A percentile compares a stretch with the other conserved stretches of the same genome.
These are phyloP conservation scores for Penicillium rolfsii DNA, from an alignment of 2,329 filamentous ascomycete genomes.

Conservation along the genomic window DNA sequence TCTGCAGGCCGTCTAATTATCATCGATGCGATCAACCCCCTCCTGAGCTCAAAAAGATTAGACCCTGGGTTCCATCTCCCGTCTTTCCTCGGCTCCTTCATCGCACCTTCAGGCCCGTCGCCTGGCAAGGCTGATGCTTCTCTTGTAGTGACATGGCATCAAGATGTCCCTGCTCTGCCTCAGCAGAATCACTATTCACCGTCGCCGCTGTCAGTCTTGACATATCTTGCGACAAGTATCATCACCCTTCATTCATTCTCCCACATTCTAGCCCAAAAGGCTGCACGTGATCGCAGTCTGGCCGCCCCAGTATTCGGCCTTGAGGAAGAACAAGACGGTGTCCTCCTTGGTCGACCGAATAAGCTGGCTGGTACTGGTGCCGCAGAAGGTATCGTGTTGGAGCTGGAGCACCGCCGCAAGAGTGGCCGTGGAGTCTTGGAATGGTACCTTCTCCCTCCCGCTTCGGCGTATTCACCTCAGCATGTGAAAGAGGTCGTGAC, in stretches of 20 bases:
- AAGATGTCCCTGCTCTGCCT: slow-evolving; percentile 68
- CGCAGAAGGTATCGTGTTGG: slow-evolving; percentile 70
- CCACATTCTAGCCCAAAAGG: slow-evolving; percentile 73
- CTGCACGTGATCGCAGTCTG: slow-evolving; percentile 74
- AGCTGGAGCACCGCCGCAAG: slow-evolving; percentile 83
- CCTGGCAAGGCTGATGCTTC: slow-evolving; percentile 56
- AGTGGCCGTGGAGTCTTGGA: slow-evolving; percentile 79
- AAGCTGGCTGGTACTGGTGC: slow-evolving; percentile 35
- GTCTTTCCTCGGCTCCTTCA: slow-evolving; percentile 70
- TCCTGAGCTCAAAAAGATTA: slow-evolving; percentile 49
- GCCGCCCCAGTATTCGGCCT: slow-evolving; percentile 79
- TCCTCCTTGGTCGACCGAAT: slow-evolving; percentile 67
- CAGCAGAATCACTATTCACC: slow-evolving; percentile 56
- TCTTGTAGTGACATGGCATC: slow-evolving; percentile 79
- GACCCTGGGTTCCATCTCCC: slow-evolving; percentile 62
- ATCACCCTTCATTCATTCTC: slow-evolving; percentile 72
- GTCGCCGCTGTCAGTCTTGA: slow-evolving; percentile 70
- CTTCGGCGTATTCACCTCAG: slow-evolving; percentile 49
- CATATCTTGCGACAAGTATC: slow-evolving; percentile 86
- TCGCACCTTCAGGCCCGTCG: slow-evolving; percentile 55
- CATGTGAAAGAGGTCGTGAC: slow-evolving; percentile 56
- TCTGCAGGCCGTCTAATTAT: slow-evolving; percentile 70
- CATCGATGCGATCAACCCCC: slow-evolving; percentile 75
- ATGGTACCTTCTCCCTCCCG: slow-evolving; percentile 61
- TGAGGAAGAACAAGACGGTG: slow-evolving; percentile 74